A percentile compares a stretch with the other conserved stretches of the same genome.
Conservation (phyloP, 371 early-diverging fungal species). For the Conidiobolus coronatus region DNA sequence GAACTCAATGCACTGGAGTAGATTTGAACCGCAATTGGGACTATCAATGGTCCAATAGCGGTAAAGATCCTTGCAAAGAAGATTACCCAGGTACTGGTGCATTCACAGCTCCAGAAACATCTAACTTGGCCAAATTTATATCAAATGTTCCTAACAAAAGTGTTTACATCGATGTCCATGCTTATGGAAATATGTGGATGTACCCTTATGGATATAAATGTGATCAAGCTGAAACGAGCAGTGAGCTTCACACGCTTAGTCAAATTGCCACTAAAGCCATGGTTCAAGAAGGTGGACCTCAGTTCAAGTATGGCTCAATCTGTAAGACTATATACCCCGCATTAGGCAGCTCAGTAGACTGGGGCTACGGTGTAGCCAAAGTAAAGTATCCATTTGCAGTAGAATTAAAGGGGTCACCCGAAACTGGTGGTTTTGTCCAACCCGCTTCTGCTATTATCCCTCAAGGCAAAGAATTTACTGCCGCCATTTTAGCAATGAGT, state of each 20-base stretch:
- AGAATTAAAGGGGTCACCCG: conserved; percentile 26
- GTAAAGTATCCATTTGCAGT: conserved; percentile 26
- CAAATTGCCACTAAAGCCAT: not conserved
- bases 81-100: conserved; percentile 15
- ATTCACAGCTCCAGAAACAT: conserved; percentile 15
- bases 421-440: conserved; percentile 21
- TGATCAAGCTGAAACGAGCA: conserved; percentile 10
- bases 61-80: conserved; percentile 14
- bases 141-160: conserved; percentile 9
- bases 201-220: conserved; percentile 16
- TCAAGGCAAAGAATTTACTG: conserved; percentile 20
- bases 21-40: conserved; percentile 18
- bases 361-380: conserved; percentile 16
- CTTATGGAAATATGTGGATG: conserved; percentile 28
- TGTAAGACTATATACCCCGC: conserved; percentile 26
- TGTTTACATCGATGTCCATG: conserved; percentile 25
- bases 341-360: conserved; percentile 14
- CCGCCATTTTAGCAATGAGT: conserved; percentile 13
- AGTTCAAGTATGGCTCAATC: conserved; percentile 12
- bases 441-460: conserved; percentile 22
- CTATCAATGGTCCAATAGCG: conserved; percentile 11
- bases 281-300: conserved; percentile 2
- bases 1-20: conserved; percentile 14
- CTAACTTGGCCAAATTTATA: conserved; percentile 19
- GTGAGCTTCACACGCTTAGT: not conserved